phyloP scores from a whole-genome alignment of 164 flowering plant species.

The Brasenia schreberi region DNA sequence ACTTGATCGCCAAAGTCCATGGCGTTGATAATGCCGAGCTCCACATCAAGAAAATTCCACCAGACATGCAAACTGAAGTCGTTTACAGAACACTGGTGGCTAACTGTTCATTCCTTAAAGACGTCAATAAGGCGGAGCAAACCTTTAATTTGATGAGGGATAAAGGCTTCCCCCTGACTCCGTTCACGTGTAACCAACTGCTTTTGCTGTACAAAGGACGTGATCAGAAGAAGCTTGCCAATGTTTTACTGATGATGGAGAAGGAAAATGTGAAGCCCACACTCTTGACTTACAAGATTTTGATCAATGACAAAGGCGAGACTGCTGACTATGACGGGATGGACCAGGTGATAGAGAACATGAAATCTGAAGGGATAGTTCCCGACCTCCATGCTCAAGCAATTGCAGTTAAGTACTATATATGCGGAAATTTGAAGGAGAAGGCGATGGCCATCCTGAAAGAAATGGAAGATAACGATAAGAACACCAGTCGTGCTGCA shows the following conservation, averaged over 20 bases:
- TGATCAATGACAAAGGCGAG: conserved; percentile 63
- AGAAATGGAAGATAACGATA: conserved; percentile 54
- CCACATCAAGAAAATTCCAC: conserved; percentile 45
- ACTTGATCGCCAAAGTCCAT: conserved; percentile 54
- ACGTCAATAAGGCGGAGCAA: conserved; percentile 53
- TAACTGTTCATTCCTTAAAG: conserved; percentile 23
- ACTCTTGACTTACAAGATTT: conserved; percentile 42
- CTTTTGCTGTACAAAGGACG: conserved; percentile 63
- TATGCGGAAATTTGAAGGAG: conserved; percentile 33
- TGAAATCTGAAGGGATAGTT: conserved; percentile 70
- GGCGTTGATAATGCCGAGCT: conserved; percentile 53
- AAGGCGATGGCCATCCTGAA: conserved; percentile 61
- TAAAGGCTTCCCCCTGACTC: conserved; percentile 34
- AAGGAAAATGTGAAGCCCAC: conserved; percentile 60
- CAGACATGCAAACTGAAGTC: conserved; percentile 51
- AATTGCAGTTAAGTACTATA: conserved; percentile 43
- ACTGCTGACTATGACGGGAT: conserved; percentile 59
- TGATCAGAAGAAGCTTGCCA: conserved; percentile 70
- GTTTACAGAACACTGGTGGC: conserved; percentile 66
- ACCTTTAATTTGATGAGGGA: conserved; percentile 73
- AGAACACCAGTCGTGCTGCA: conserved; percentile 27
- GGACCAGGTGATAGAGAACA: conserved; percentile 66
- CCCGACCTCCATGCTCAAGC: conserved; percentile 25
- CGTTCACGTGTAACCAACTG: conserved; percentile 70
- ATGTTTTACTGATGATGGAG: conserved; percentile 71